phyloP scores from a whole-genome alignment of 2,329 filamentous ascomycete species.

The Claviceps sp. region DNA sequence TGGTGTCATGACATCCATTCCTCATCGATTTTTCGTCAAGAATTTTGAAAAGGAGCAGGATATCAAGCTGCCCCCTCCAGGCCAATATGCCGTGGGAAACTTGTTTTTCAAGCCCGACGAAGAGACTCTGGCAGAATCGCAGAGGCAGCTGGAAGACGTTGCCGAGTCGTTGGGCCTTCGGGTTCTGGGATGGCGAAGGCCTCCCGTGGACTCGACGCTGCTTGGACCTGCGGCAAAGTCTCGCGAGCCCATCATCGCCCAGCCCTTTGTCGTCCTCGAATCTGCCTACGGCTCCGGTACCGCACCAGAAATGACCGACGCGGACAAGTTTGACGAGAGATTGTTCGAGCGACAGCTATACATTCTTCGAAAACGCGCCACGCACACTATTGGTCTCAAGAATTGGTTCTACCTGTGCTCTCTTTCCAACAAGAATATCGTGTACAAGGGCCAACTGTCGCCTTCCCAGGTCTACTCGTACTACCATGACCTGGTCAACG shows the following conservation, averaged over 20 bases:
- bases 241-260: slow-evolving; percentile 86
- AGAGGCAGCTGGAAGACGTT: slow-evolving; percentile 86
- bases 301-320: slow-evolving; percentile 65
- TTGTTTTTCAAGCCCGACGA: slow-evolving; percentile 97
- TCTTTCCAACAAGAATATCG: slow-evolving; percentile 93
- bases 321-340: slow-evolving; percentile 68
- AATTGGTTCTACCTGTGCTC: slow-evolving; percentile 99
- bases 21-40: slow-evolving; percentile 96
- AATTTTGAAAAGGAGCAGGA: slow-evolving; percentile 89
- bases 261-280: slow-evolving; percentile 84
- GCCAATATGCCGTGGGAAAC: slow-evolving; percentile 95
- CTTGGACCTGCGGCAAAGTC: slow-evolving; percentile 87
- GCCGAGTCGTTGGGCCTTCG: slow-evolving; percentile 77
- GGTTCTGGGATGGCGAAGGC: slow-evolving; percentile 91
- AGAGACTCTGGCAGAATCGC: slow-evolving; percentile 79
- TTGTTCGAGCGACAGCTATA: slow-evolving; percentile 90
- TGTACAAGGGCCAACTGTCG: slow-evolving; percentile 94
- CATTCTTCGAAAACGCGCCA: slow-evolving; percentile 85
- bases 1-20: slow-evolving; percentile 98
- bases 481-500: slow-evolving; percentile 92
- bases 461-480: slow-evolving; percentile 96
- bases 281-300: slow-evolving; percentile 73
- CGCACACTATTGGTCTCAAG: slow-evolving; percentile 84
- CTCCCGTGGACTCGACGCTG: slow-evolving; percentile 83
- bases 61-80: slow-evolving; percentile 72